phyloP scores from a whole-genome alignment of 2,329 filamentous ascomycete species.

The Aspergillus felis region DNA sequence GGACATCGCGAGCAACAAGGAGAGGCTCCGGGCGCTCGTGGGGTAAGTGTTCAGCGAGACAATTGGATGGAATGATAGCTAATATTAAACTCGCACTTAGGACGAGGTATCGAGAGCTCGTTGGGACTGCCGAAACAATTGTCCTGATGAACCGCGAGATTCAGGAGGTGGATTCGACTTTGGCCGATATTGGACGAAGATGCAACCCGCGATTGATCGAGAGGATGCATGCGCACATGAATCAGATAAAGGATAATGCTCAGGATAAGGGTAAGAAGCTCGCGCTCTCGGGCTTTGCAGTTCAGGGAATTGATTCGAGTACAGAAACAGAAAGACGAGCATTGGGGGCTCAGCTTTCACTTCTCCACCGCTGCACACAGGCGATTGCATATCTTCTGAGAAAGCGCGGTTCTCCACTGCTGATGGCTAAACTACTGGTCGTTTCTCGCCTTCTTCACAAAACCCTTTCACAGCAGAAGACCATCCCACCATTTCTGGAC shows the following conservation, averaged over 20 bases:
- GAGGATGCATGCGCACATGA: conserved; percentile 59
- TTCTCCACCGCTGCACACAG: conserved; percentile 55
- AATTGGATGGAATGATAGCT: neutral
- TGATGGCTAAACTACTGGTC: conserved; percentile 68
- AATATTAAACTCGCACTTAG: conserved; percentile 32
- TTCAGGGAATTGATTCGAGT: conserved; percentile 18
- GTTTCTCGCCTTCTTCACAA: conserved; percentile 72
- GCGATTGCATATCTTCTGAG: conserved; percentile 53
- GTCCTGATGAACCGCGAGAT: conserved; percentile 82
- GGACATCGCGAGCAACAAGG: conserved; percentile 60
- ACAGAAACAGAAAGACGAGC: conserved; percentile 42
- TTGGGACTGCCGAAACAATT: conserved; percentile 91
- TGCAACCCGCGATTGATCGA: conserved; percentile 72
- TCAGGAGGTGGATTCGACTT: conserved; percentile 64
- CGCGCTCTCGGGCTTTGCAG: neutral
- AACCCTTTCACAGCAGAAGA: conserved; percentile 56
- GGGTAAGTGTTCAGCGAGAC: conserved; percentile 46
- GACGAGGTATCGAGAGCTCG: conserved; percentile 76
- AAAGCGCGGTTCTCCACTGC: conserved; percentile 47
- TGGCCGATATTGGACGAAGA: conserved; percentile 68
- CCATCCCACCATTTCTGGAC: conserved; percentile 54
- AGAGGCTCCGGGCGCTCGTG: conserved; percentile 63
- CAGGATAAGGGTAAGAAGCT: conserved; percentile 28
- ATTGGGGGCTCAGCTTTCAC: conserved; percentile 54
- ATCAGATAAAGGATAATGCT: conserved; percentile 41